Percentiles rank a stretch among this genome's conserved stretches.
Conservation (phyloP, 768 basidiomycete species). For the Boletus pseudo-olivaceus region DNA sequence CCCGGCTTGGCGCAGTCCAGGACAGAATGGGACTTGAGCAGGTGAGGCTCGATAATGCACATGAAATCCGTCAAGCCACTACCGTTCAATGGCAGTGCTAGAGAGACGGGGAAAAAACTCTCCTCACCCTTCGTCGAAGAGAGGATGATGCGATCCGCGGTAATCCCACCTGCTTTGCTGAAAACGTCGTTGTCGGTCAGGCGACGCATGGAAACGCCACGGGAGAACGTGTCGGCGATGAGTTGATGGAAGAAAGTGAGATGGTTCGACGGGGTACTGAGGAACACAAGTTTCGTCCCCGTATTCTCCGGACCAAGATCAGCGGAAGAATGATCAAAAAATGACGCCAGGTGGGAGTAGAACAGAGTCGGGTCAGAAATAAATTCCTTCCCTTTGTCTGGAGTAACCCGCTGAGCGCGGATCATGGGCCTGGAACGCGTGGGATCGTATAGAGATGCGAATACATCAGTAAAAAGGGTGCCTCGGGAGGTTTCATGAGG, state of each 20-base stretch:
- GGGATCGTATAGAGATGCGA: conserved; percentile 51
- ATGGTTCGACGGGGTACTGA: conserved; percentile 45
- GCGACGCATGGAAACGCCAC: conserved; percentile 53
- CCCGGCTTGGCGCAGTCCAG: conserved; percentile 61
- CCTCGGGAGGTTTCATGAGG: conserved; percentile 59
- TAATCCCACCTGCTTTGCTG: conserved; percentile 68
- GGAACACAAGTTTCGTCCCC: conserved; percentile 46
- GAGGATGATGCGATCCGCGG: conserved; percentile 66
- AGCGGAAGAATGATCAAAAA: conserved; percentile 26
- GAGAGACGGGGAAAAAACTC: conserved; percentile 49
- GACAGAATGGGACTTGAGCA: conserved; percentile 77
- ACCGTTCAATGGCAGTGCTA: conserved; percentile 55
- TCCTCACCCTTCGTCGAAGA: conserved; percentile 39
- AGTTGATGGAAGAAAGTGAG: conserved; percentile 47
- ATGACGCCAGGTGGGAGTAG: conserved; percentile 35
- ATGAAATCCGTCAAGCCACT: conserved; percentile 61
- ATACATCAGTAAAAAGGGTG: conserved; percentile 67
- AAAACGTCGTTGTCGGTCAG: conserved; percentile 72
- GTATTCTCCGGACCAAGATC: conserved; percentile 24
- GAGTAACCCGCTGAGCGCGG: conserved; percentile 56
- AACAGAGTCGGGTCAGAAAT: conserved; percentile 44
- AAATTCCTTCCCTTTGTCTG: conserved; percentile 52
- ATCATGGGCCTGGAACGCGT: conserved; percentile 37
- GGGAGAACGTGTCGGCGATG: conserved; percentile 57
- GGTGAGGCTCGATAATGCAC: conserved; percentile 67